Evolutionary conservation across 345 rosid species (phyloP), one percentile per base, ranked within the genome.

Genomic region (Salix purpurea): DNA sequence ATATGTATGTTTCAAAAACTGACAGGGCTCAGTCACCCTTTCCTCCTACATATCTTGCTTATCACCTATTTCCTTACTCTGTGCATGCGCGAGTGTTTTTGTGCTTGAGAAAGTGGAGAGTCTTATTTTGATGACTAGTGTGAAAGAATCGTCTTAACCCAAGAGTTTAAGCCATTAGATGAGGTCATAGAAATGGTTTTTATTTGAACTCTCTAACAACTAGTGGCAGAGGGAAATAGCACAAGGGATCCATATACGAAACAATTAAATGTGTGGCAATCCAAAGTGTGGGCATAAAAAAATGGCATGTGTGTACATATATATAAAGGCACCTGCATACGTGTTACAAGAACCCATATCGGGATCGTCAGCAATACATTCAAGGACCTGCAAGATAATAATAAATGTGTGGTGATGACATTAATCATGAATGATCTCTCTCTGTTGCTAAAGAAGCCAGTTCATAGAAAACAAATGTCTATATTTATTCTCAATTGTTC

Each of bases 281-380:
- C 77, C 77, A 65, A 64, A 40, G 56, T 74, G 23, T 15, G 46
- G 23, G 21, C 26, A 61, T 8, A 61, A 61, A 19, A 50, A 26
- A 80, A 26, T 10, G 3, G 70, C 24, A 72, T 14, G 15, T 13
- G 40, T 65, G 36, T 26, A 44, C 9, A 72, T 54, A 69, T 52
- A 46, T 34, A 21, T 26, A 74, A 64, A 32, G 42, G 42, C 68
- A 90, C 94, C 94, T 88, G 91, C 92, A 90, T 90, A 18, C 94
- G 92, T 36, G 90, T 90, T 61, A 90, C 90, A 32, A 90, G 91
- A 70, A 90, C 91, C 92, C 94, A 90, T 64, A 88, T 87, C 0
- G 92, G 94, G 54, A 34, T 87, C 58, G 92, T 90, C 67, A 90
- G 78, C 80, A 88, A 78, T 23, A 90, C 94, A 85, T 90, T 90